phyloP scores from a whole-genome alignment of 768 basidiomycete species.

The Scleroderma citrinum region DNA sequence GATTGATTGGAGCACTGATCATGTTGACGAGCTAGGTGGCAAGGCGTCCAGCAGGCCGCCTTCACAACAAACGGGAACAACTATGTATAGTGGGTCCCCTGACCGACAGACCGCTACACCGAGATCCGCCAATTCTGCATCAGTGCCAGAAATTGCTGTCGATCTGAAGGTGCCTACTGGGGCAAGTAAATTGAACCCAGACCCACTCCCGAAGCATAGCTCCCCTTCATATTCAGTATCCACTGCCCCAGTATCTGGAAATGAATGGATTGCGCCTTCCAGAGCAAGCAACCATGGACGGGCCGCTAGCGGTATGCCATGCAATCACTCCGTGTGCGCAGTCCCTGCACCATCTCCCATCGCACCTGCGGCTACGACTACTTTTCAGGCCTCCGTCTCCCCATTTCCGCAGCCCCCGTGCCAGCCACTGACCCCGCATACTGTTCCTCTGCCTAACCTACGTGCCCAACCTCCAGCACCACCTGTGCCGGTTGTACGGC shows the following conservation, averaged over 20 bases:
- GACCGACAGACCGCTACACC: not conserved
- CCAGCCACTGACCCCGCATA: not conserved
- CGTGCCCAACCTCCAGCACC: not conserved
- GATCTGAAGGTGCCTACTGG: not conserved
- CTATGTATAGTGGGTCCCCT: not conserved
- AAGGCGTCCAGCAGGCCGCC: not conserved
- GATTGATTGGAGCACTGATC: not conserved
- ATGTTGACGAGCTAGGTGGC: not conserved
- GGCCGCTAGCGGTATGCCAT: not conserved
- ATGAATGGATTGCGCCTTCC: not conserved
- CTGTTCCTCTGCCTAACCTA: not conserved
- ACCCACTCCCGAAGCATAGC: not conserved
- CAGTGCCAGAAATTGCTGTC: not conserved
- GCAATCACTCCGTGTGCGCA: not conserved
- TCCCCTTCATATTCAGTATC: not conserved
- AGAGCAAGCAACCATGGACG: not conserved
- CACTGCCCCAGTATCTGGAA: not conserved
- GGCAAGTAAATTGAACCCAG: not conserved
- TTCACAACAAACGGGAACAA: not conserved
- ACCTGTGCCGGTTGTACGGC: not conserved
- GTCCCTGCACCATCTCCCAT: not conserved
- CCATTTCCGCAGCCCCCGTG: not conserved
- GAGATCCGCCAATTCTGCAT: not conserved
- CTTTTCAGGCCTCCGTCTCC: not conserved
- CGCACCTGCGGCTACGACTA: not conserved